phyloP scores from a whole-genome alignment of 441 rosid genomes.

The Viola pubescens region DNA sequence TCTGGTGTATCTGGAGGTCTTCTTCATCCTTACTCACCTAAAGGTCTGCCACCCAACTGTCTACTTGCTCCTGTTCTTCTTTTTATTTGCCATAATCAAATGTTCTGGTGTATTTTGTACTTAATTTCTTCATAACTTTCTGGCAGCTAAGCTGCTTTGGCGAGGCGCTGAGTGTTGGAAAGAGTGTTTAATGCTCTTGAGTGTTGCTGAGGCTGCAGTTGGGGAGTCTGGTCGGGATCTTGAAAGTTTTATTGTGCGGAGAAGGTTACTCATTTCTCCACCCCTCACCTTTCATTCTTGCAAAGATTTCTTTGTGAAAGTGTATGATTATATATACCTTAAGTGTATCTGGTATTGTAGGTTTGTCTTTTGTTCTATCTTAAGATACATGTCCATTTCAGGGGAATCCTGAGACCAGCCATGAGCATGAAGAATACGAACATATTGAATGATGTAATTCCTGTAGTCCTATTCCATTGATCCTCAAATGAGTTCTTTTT shows the following conservation, averaged over 20 bases:
- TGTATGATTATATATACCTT: background rate
- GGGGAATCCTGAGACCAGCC: constrained; percentile 95
- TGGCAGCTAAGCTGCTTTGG: constrained; percentile 79
- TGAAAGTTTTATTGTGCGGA: constrained; percentile 48
- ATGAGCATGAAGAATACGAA: constrained; percentile 50
- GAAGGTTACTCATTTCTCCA: constrained; percentile 45
- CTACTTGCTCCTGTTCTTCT: background rate
- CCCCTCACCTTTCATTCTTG: constrained; percentile 1
- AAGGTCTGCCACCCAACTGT: constrained; percentile 27
- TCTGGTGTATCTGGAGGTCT: constrained; percentile 96
- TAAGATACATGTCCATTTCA: constrained; percentile 17
- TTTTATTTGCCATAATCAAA: background rate
- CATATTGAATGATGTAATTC: constrained; percentile 52
- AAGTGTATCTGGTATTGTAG: background rate
- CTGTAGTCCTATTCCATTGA: constrained; percentile 13
- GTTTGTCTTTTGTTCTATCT: background rate
- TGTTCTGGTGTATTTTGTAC: background rate
- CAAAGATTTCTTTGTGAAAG: background rate
- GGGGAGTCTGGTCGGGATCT: constrained; percentile 24
- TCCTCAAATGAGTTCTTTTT: constrained; percentile 9
- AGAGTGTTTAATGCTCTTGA: constrained; percentile 63
- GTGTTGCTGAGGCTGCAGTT: constrained; percentile 53
- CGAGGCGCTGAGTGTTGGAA: constrained; percentile 84
- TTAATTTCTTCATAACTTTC: background rate
- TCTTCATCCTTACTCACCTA: constrained; percentile 92